Percentiles rank a stretch among this genome's conserved stretches.
Evolutionary conservation across 2,329 filamentous ascomycete species (phyloP).

Genomic region (Ophiostoma novo-ulmi): DNA sequence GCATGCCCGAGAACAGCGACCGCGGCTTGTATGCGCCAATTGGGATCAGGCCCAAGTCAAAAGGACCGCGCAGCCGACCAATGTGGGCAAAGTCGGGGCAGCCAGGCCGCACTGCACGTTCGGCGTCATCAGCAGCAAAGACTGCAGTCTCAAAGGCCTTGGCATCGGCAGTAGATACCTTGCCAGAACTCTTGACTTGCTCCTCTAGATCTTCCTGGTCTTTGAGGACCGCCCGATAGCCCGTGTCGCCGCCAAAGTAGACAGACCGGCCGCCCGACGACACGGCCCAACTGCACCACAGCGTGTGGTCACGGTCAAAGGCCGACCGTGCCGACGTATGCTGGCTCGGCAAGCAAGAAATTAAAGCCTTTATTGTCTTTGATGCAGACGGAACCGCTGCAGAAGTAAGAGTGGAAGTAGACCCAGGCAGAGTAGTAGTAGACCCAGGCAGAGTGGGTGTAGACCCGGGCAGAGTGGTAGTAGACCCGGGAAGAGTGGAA

Average conservation of each 20-base stretch:
- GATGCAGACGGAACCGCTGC: neutral
- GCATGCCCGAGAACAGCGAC: constrained; percentile 69
- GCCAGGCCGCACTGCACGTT: constrained; percentile 62
- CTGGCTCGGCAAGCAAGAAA: constrained; percentile 79
- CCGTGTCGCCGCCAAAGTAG: constrained; percentile 87
- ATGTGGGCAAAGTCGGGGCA: constrained; percentile 86
- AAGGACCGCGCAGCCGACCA: constrained; percentile 72
- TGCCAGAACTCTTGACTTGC: neutral
- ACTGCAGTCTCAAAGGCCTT: constrained; percentile 42
- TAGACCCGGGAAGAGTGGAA: constrained; percentile 50
- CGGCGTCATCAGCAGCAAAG: constrained; percentile 64
- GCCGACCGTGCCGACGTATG: constrained; percentile 66
- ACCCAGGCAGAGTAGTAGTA: neutral
- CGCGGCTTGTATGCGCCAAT: constrained; percentile 84
- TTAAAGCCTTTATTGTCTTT: constrained; percentile 58
- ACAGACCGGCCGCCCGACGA: constrained; percentile 69
- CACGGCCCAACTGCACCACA: constrained; percentile 87
- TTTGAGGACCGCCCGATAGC: constrained; percentile 65
- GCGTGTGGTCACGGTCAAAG: constrained; percentile 67
- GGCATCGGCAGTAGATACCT: constrained; percentile 36
- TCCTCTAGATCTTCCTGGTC: constrained; percentile 32
- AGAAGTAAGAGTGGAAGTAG: neutral
- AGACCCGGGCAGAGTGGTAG: constrained; percentile 39
- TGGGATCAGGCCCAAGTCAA: constrained; percentile 86
- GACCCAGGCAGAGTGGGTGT: too few relatives aligned